A percentile compares a stretch with the other conserved stretches of the same genome.
phyloP scores from a whole-genome alignment of 2,329 filamentous ascomycete species.

The Plenodomus biglobosus region DNA sequence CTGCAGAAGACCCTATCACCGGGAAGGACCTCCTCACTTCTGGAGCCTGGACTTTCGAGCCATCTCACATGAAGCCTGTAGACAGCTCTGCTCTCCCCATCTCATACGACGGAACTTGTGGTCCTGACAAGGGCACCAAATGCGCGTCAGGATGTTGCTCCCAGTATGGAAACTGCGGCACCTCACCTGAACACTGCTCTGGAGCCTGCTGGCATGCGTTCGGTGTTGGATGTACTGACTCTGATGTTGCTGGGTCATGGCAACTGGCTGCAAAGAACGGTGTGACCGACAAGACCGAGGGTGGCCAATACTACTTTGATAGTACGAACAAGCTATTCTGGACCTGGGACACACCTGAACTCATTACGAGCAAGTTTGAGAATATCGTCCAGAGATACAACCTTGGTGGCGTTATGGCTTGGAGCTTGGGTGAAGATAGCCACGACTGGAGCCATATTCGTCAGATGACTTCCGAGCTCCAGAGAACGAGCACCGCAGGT shows the following conservation, averaged over 20 bases:
- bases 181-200: conserved; percentile 28
- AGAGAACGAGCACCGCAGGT: conserved; percentile 1
- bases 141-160: conserved; percentile 36
- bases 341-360: conserved; percentile 68
- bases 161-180: conserved; percentile 39
- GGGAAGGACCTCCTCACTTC: conserved; percentile 62
- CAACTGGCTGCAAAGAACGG: conserved; percentile 56
- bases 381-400: conserved; percentile 58
- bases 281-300: conserved; percentile 58
- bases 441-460: conserved; percentile 46
- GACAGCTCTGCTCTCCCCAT: conserved; percentile 14
- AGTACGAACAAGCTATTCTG: conserved; percentile 63
- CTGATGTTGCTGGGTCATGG: conserved; percentile 60
- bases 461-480: conserved; percentile 42
- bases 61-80: conserved; percentile 26
- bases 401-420: conserved; percentile 73
- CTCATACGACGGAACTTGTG: conserved; percentile 36
- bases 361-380: conserved; percentile 64
- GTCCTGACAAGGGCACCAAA: conserved; percentile 29
- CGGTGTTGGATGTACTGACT: conserved; percentile 48
- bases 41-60: conserved; percentile 57
- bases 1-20: conserved; percentile 61
- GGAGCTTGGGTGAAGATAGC: conserved; percentile 71
- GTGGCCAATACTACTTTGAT: conserved; percentile 72
- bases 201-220: conserved; percentile 38